These are phyloP conservation scores for Kappamyces sp. DNA, from an alignment of 192 early-diverging fungal genomes.

Conservation along the genomic window DNA sequence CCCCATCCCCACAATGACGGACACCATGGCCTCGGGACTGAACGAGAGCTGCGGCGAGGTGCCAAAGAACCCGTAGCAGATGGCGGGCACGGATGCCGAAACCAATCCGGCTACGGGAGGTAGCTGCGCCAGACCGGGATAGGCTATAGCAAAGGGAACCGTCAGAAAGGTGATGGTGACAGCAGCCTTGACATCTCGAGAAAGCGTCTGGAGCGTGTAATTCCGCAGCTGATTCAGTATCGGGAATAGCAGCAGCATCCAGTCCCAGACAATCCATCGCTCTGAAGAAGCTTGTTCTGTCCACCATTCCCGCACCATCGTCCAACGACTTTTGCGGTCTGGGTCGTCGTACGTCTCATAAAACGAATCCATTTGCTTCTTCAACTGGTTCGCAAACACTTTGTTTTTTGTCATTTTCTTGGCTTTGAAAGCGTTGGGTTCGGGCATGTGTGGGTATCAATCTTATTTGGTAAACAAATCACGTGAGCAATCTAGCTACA, in stretches of 20 bases:
- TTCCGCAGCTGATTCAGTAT: conserved; percentile 6
- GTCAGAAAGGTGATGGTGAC: conserved; percentile 36
- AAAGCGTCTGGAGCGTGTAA: conserved; percentile 10
- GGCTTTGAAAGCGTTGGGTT: too few relatives aligned
- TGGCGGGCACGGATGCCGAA: conserved; percentile 33
- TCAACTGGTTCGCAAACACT: too few relatives aligned
- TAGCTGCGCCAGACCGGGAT: conserved; percentile 28
- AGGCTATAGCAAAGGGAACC: conserved; percentile 39
- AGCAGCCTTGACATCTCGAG: conserved; percentile 28
- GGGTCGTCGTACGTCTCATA: too few relatives aligned
- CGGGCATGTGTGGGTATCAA: too few relatives aligned
- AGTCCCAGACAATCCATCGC: too few relatives aligned
- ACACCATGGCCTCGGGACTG: conserved; percentile 31
- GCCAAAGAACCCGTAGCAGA: conserved; percentile 40
- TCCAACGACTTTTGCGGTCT: too few relatives aligned
- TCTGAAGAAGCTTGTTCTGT: too few relatives aligned
- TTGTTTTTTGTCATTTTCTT: too few relatives aligned
- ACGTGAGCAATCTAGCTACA: too few relatives aligned
- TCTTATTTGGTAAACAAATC: too few relatives aligned
- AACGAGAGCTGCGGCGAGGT: conserved; percentile 32
- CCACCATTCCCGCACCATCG: too few relatives aligned
- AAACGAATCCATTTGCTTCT: too few relatives aligned
- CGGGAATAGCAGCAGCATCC: background rate
- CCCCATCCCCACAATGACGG: conserved; percentile 29
- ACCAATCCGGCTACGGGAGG: conserved; percentile 28